Conservation (phyloP, 257 asterid genomes). For the Marsdenia floribunda region DNA sequence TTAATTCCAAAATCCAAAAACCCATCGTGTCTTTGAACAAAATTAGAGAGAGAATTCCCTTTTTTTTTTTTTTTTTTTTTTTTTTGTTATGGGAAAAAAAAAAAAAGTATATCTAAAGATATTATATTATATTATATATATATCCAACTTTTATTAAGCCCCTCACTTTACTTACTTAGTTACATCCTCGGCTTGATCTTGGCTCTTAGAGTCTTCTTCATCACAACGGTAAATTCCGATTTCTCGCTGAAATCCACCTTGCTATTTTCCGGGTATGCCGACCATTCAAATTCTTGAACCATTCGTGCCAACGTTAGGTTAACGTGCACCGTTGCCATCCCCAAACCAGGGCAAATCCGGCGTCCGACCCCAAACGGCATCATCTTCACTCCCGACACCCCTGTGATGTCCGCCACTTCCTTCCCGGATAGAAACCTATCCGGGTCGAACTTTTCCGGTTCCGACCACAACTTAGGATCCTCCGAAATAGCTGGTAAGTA, state of each 20-base stretch:
- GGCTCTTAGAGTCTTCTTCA: conserved; percentile 72
- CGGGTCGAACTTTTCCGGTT: conserved; percentile 78
- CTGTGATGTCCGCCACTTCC: conserved; percentile 86
- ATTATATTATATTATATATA: too few species aligned
- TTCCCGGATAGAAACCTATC: conserved; percentile 56
- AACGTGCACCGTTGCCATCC: conserved; percentile 74
- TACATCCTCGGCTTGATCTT: conserved; percentile 52
- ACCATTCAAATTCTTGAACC: conserved; percentile 93
- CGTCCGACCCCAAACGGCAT: conserved; percentile 85
- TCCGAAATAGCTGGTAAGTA: conserved; percentile 56
- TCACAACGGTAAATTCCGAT: conserved; percentile 70
- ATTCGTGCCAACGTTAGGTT: conserved; percentile 71
- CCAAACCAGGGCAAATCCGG: conserved; percentile 90
- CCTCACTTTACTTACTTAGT: background rate
- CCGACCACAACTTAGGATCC: conserved; percentile 70
- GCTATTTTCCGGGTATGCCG: conserved; percentile 51
- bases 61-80: background rate
- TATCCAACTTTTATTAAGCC: background rate
- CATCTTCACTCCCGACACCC: conserved; percentile 66
- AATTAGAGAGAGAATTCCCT: background rate
- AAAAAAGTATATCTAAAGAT: too few species aligned
- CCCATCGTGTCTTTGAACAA: background rate
- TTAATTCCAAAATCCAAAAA: too few species aligned
- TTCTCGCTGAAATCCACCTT: conserved; percentile 75
- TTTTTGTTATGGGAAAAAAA: too few species aligned